Base-by-base conservation (phyloP, 306 rosid genomes). In the Hylodesmum podocarpum region DNA sequence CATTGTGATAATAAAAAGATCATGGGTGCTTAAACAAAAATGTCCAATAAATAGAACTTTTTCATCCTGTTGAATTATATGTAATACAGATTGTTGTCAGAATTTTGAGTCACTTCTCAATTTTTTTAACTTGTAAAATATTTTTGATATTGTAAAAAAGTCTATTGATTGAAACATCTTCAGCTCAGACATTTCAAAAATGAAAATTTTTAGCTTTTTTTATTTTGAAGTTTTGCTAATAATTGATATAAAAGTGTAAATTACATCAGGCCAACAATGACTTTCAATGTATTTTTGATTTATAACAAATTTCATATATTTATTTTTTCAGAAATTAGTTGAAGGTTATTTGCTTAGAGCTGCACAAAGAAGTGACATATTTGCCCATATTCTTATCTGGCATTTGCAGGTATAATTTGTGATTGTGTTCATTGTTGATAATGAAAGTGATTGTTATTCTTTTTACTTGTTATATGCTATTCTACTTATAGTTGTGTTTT, bases 341-440 rank as follows among this genome's bases (percentile, higher is more conserved):
- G 97, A 95, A 86, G 99, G 99, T 28, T 95, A 92, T 88, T 87
- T 95, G 78, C 97, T 95, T 16, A 92, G 99, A 88, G 97, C 96
- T 84, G 83, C 97, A 80, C 96, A 92, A 80, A 79, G 99, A 85
- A 89, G 97, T 84, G 97, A 95, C 74, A 81, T 95, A 78, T 95
- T 95, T 86, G 93, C 99, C 39, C 99, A 95, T 79, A 92, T 90
- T 77, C 93, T 95, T 82, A 90, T 95, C 79, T 95, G 99, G 99
- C 93, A 92, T 85, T 81, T 95, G 71, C 99, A 92, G 99, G 99
- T 86, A 71, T 73, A 57, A 62, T 53, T n/a, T 54, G 47, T 74
- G 63, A 68, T 61, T 70, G 25, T 31, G 14, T 19, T 39, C 40
- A 46, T 13, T 22, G 70, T 72, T 24, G 19, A 27, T 55, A 5